phyloP scores from a whole-genome alignment of 345 rosid genomes.

The Camelina neglecta region DNA sequence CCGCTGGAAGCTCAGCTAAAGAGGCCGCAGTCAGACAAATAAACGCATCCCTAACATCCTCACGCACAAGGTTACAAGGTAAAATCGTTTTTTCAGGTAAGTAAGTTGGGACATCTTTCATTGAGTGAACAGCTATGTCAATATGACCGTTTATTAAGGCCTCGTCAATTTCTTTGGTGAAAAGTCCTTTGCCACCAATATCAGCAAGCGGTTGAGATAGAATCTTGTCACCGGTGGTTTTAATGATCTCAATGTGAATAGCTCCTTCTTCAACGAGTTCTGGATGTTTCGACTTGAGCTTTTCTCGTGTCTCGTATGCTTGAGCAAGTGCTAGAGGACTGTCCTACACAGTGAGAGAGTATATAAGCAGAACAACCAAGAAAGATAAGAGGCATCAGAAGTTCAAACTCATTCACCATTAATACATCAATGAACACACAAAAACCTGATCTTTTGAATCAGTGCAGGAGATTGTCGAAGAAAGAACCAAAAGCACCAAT shows the following conservation, averaged over 20 bases:
- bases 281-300: conserved; percentile 72
- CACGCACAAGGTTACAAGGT: conserved; percentile 89
- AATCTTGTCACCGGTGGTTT: conserved; percentile 97
- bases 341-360: conserved; percentile 50
- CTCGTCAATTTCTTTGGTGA: conserved; percentile 97
- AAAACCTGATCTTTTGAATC: not conserved
- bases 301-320: conserved; percentile 88
- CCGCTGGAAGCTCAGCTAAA: conserved; percentile 79
- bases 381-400: conserved; percentile 17
- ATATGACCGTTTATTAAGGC: conserved; percentile 82
- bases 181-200: conserved; percentile 97
- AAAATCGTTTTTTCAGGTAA: conserved; percentile 81
- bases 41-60: conserved; percentile 97
- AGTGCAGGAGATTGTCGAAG: not conserved
- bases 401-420: conserved; percentile 18
- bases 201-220: conserved; percentile 93
- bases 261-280: conserved; percentile 93
- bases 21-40: conserved; percentile 68
- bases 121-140: conserved; percentile 97
- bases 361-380: conserved; percentile 39
- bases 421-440: not conserved
- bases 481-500: not conserved
- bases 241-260: conserved; percentile 82
- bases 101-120: conserved; percentile 99
- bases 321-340: conserved; percentile 99